Evolutionary conservation across 2,329 filamentous ascomycete genomes (phyloP), one percentile per base, ranked within the genome.

Genomic region (Fusarium caatingaense): DNA sequence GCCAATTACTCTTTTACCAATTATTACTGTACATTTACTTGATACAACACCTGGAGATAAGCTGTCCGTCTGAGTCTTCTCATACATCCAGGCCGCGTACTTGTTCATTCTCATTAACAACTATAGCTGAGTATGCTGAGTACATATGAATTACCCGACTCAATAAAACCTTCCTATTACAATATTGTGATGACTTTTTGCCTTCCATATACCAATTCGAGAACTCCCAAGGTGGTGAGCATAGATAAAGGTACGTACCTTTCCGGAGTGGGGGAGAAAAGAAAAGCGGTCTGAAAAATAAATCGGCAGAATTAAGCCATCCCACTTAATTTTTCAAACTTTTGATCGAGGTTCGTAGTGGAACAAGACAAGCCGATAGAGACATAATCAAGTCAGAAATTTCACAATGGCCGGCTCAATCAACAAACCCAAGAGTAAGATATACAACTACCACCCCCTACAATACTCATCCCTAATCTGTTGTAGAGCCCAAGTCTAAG

Each of bases 401-500:
- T 56, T 64, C 70, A 78, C 64, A 74, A 87, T 87, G 85, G 85
- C 84, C 58, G 85, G 85, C 65, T 81, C 84, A 75, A 83, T 87
- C 54, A 87, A 82, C 72, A 87, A 87, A 64, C 85, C 85, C 27
- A 85, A 83, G 77, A 87, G 85, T 87, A 72, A 71, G 84, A 78
- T 11, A 20, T 7, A 25, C 11, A 25, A 6, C 9, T 20, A 2
- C 8, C 2, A 21, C 7, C 21, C 8, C 2, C 9, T 4, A 16
- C 2, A 18, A 8, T 44, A 15, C 11, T 21, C 3, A 13, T 8
- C 34, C 23, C 56, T 69, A 42, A 60, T 51, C 25, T 53, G 13
- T 3, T 61, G 6, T 76, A 97, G 94, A 98, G 83, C 96, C 95
- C 78, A 94, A 91, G 83, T 98, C 95, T 59, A 99, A 99, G 89